Base-by-base conservation (phyloP, 177 flowering plant genomes). In the Viscum album region DNA sequence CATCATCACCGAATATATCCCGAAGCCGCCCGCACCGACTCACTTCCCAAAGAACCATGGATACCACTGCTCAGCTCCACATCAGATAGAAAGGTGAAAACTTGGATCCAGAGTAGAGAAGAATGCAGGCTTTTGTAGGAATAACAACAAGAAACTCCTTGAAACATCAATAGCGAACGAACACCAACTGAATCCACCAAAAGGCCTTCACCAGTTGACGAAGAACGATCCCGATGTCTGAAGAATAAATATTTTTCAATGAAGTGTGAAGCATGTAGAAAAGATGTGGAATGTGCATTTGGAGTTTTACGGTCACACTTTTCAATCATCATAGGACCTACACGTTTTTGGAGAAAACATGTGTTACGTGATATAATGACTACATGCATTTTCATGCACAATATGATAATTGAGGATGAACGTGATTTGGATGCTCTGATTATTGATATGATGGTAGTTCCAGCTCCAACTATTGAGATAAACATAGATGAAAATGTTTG, bases 261-360 rank as follows among this genome's bases (percentile, higher is more conserved):
- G 47, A 41, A 0, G 1, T 70, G 67, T 66, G 70, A 43, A 47
- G 2, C 26, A 29, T 50, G 54, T 23, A 43, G 69, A 29, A 67
- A 67, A 47, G 60, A 67, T 47, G 35, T 67, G 10, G 60, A 67
- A 12, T 35, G 39, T 2, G 63, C 60, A 54, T 70, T 70, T 61
- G 66, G 68, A 34, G 37, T 71, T 16, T 39, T 70, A 5, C 70
- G 58, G 43, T 37, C 72, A 56, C 62, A 50, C n/a, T 74, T 69
- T 65, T 60, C 61, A 3, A 69, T 74, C 58, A 67, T 74, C 13
- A 67, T 37, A 32, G 67, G 63, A 30, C 67, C 70, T 3, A 64
- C 68, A 21, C 66, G 41, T 24, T 47, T 61, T 66, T 70, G 70
- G 67, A 4, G 36, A 26, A 15, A 8, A 4, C 1, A 59, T 12